Percentiles rank a stretch among this genome's conserved stretches.
phyloP scores from a whole-genome alignment of 2,329 filamentous ascomycete species.

The Aspergillus spinulosporus region DNA sequence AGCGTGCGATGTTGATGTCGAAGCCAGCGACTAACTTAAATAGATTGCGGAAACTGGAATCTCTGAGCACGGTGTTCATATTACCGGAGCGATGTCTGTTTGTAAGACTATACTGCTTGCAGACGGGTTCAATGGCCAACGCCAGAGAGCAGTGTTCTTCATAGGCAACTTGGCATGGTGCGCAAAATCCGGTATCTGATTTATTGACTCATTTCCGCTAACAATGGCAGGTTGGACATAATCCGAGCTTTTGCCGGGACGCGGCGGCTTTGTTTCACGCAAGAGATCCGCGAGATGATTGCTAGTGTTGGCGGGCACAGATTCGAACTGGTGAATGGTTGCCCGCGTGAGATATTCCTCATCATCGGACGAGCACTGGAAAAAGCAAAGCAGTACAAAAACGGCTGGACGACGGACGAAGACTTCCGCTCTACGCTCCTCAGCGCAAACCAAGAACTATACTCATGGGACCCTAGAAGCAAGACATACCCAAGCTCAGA shows the following conservation, averaged over 20 bases:
- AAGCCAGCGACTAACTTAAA: neutral
- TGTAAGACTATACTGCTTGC: constrained; percentile 30
- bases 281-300: constrained; percentile 28
- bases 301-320: constrained; percentile 25
- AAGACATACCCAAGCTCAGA: constrained; percentile 28
- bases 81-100: constrained; percentile 36
- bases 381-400: constrained; percentile 28
- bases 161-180: constrained; percentile 34
- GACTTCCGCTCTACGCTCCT: constrained; percentile 22
- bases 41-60: constrained; percentile 36
- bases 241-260: constrained; percentile 31
- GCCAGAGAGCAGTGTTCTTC: constrained; percentile 32
- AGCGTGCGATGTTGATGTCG: constrained; percentile 2
- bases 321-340: constrained; percentile 35
- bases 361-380: constrained; percentile 31
- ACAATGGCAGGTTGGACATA: constrained; percentile 31
- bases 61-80: constrained; percentile 34
- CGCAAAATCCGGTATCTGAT: neutral
- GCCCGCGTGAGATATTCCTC: constrained; percentile 32
- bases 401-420: constrained; percentile 24
- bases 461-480: constrained; percentile 24
- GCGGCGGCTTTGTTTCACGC: constrained; percentile 31
- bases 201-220: neutral
- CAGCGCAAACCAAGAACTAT: constrained; percentile 24
- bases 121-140: constrained; percentile 25